Percentiles rank a stretch among this genome's conserved stretches.
phyloP scores from a whole-genome alignment of 352 stramenopile species.

The Hyaloperonospora brassicae region DNA sequence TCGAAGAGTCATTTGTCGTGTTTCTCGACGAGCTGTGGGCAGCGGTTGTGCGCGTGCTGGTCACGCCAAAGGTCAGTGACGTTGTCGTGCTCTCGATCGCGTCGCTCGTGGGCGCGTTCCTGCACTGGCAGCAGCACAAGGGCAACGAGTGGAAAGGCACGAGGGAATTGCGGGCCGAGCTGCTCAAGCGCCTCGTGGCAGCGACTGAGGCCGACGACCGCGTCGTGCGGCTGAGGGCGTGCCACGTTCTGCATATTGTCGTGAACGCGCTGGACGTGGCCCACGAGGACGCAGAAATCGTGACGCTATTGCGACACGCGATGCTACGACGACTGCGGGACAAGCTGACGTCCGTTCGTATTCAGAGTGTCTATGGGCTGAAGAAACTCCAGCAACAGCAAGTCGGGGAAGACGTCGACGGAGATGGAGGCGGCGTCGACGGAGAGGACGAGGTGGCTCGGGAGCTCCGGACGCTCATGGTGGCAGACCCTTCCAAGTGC shows the following conservation, averaged over 20 bases:
- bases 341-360: slow-evolving; percentile 49
- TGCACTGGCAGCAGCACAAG: slow-evolving; percentile 20
- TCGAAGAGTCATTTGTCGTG: slow-evolving; percentile 48
- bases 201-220: slow-evolving; percentile 60
- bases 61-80: slow-evolving; percentile 34
- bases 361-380: slow-evolving; percentile 54
- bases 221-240: slow-evolving; percentile 40
- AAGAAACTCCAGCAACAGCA: slow-evolving; percentile 40
- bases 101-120: slow-evolving; percentile 45
- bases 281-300: slow-evolving; percentile 27
- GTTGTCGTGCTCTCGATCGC: slow-evolving; percentile 42
- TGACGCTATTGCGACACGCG: slow-evolving; percentile 26
- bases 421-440: not conserved
- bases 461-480: slow-evolving; percentile 50
- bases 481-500: slow-evolving; percentile 67
- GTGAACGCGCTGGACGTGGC: slow-evolving; percentile 46
- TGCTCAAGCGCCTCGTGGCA: slow-evolving; percentile 39
- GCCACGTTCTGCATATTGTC: slow-evolving; percentile 55
- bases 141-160: slow-evolving; percentile 22
- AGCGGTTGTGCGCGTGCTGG: slow-evolving; percentile 41
- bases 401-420: slow-evolving; percentile 22
- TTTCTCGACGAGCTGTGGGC: slow-evolving; percentile 64
- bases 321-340: slow-evolving; percentile 52
- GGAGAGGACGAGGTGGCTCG: slow-evolving; percentile 34
- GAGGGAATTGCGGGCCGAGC: slow-evolving; percentile 38